phyloP scores from a whole-genome alignment of 2,329 filamentous ascomycete genomes.

The Fusarium verticillioides region DNA sequence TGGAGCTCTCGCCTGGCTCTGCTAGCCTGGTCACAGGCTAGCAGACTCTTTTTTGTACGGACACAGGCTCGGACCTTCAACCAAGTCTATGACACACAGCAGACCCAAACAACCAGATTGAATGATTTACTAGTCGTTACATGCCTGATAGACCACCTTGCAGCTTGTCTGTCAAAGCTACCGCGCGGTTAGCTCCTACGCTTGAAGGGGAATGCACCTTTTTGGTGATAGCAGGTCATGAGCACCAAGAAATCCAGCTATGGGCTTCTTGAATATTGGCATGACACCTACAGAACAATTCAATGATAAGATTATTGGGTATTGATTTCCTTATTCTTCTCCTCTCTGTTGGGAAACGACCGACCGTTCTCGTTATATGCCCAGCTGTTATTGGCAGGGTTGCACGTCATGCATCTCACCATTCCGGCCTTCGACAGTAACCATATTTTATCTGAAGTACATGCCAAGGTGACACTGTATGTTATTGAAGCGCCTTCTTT shows the following conservation, averaged over 20 bases:
- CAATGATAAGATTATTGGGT: neutral
- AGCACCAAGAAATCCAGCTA: neutral
- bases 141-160: neutral
- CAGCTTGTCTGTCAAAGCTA: conserved; percentile 2
- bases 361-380: neutral
- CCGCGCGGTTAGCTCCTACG: neutral
- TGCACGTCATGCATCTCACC: neutral
- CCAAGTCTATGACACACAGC: neutral
- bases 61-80: neutral
- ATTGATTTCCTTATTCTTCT: neutral
- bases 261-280: neutral
- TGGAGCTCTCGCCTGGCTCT: neutral
- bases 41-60: neutral
- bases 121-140: neutral
- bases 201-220: neutral
- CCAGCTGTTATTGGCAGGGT: neutral
- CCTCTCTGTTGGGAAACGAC: neutral
- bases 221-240: neutral
- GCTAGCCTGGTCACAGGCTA: neutral
- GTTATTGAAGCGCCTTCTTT: neutral
- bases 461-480: neutral
- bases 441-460: neutral
- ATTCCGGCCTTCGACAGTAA: neutral
- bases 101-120: neutral
- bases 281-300: neutral